Percentiles rank a stretch among this genome's conserved stretches.
Conservation (phyloP, 768 basidiomycete genomes). For the Postia placenta region DNA sequence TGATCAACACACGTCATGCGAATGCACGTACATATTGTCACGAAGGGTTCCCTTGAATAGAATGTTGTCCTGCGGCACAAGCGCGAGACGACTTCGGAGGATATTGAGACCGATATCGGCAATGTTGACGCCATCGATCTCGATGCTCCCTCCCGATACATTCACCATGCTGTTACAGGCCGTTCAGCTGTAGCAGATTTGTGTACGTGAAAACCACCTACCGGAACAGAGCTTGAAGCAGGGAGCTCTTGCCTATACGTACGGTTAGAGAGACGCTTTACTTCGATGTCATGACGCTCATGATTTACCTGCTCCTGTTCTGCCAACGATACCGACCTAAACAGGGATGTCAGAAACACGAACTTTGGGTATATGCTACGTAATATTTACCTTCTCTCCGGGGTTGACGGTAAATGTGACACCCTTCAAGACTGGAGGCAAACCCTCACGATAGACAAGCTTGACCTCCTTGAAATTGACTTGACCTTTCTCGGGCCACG, state of each 20-base stretch:
- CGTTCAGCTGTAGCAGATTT: not conserved
- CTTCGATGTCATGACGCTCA: not conserved
- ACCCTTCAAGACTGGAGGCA: constrained; percentile 83
- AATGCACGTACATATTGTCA: constrained; percentile 50
- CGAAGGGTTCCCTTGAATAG: constrained; percentile 76
- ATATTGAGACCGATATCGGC: constrained; percentile 46
- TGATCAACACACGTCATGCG: not conserved
- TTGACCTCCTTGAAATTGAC: constrained; percentile 73
- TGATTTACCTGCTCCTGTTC: constrained; percentile 42
- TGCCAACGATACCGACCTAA: constrained; percentile 42
- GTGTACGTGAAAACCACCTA: constrained; percentile 12
- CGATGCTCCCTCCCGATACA: constrained; percentile 48
- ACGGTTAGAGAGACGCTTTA: too few relatives aligned
- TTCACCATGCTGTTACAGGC: constrained; percentile 46
- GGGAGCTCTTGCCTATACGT: constrained; percentile 41
- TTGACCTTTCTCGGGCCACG: constrained; percentile 73
- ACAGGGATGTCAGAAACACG: not conserved
- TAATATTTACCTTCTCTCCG: constrained; percentile 70
- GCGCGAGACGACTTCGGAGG: constrained; percentile 47
- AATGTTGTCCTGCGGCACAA: constrained; percentile 70
- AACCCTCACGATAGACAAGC: constrained; percentile 78
- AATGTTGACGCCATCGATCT: constrained; percentile 52
- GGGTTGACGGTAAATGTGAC: constrained; percentile 61
- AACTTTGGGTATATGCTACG: not conserved
- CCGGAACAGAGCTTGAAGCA: constrained; percentile 54